Evolutionary conservation across 305 asterid species (phyloP).

Genomic region (Withania somnifera): DNA sequence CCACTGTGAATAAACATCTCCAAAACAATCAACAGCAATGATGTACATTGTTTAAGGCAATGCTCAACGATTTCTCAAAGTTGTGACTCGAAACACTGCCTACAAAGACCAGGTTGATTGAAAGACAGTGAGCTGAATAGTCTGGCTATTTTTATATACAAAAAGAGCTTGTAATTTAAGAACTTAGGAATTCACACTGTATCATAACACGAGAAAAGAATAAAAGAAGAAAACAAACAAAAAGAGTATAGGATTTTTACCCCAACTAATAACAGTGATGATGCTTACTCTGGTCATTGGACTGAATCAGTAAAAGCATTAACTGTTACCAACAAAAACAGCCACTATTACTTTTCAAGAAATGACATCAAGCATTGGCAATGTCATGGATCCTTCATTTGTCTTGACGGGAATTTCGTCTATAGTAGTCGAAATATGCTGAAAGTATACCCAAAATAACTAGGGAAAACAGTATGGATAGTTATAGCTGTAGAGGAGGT

Average conservation of each 20-base stretch:
- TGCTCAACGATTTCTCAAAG: constrained; percentile 53
- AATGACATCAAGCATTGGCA: not conserved
- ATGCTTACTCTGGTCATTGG: not conserved
- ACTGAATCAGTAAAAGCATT: not conserved
- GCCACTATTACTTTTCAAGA: not conserved
- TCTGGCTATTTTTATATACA: not conserved
- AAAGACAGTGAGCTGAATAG: not conserved
- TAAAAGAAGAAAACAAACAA: not conserved
- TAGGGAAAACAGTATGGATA: not conserved
- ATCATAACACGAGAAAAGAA: not conserved
- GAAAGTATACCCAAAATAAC: not conserved
- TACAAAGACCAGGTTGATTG: constrained; percentile 23
- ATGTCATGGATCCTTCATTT: not conserved
- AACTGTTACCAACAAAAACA: not conserved
- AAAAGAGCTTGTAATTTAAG: not conserved
- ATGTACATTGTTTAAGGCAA: not conserved
- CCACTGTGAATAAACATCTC: not conserved
- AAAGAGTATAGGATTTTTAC: not conserved
- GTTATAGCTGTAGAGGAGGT: not conserved
- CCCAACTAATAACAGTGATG: not conserved
- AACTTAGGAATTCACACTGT: not conserved
- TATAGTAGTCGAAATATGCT: not conserved
- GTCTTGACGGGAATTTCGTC: not conserved
- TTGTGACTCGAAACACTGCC: constrained; percentile 41
- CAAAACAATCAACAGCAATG: not conserved